phyloP scores from a whole-genome alignment of 495 filamentous ascomycete species.

The Penicillium salamii region DNA sequence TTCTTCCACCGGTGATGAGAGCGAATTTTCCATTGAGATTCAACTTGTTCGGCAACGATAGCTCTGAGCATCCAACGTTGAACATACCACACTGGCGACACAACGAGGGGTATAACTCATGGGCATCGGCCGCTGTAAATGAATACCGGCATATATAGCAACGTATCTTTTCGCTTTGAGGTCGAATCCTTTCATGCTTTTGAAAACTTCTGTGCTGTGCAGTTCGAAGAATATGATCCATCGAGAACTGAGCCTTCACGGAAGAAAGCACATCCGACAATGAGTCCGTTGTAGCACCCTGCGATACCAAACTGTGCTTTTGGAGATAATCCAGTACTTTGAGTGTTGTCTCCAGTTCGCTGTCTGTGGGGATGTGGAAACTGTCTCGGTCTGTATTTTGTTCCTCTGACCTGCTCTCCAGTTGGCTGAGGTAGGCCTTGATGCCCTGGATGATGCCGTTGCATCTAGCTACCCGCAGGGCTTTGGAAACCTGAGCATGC shows the following conservation, averaged over 20 bases:
- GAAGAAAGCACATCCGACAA: constrained; percentile 20
- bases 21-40: constrained; percentile 31
- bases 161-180: background rate
- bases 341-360: constrained; percentile 25
- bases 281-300: constrained; percentile 14
- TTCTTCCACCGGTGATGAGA: constrained; percentile 47
- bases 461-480: constrained; percentile 18
- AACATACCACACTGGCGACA: constrained; percentile 42
- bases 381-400: background rate
- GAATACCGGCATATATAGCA: constrained; percentile 44
- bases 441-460: constrained; percentile 30
- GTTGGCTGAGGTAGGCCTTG: constrained; percentile 19
- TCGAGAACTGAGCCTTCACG: constrained; percentile 8
- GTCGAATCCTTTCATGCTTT: constrained; percentile 3
- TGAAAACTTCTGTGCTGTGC: background rate
- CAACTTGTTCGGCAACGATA: constrained; percentile 35
- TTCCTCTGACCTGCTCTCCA: constrained; percentile 2
- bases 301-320: constrained; percentile 3
- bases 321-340: constrained; percentile 18
- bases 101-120: constrained; percentile 35
- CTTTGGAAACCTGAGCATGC: constrained; percentile 9
- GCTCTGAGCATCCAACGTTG: constrained; percentile 27
- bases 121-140: constrained; percentile 16
- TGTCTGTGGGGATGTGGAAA: constrained; percentile 15
- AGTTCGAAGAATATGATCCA: constrained; percentile 10